phyloP scores from a whole-genome alignment of 2,329 filamentous ascomycete species.

The Graphilbum ipis-grandicollis region DNA sequence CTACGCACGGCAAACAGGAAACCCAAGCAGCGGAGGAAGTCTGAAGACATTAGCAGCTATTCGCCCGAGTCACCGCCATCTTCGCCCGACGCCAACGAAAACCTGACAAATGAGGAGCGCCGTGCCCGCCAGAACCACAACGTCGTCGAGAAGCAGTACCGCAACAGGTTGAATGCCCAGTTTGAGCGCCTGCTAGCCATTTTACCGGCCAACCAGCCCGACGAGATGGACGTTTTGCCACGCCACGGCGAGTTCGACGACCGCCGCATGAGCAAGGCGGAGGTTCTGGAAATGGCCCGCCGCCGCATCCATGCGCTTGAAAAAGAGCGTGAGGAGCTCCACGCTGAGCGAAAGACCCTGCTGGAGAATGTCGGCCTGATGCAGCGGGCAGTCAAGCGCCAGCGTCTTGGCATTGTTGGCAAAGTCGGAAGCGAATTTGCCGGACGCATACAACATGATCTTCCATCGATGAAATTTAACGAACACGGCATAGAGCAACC shows the following conservation, averaged over 20 bases:
- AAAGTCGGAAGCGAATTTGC: too few species aligned
- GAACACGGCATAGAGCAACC: too few species aligned
- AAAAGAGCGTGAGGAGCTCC: constrained; percentile 17
- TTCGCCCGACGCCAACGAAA: constrained; percentile 4
- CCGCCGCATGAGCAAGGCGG: constrained; percentile 23
- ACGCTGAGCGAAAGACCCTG: constrained; percentile 5
- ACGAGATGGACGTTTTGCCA: constrained; percentile 1
- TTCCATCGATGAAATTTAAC: too few species aligned
- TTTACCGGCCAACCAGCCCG: constrained; percentile 14
- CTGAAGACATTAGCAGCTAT: neutral
- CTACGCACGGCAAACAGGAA: constrained; percentile 8
- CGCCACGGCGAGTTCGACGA: constrained; percentile 11
- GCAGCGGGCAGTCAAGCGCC: constrained; percentile 5
- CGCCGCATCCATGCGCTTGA: constrained; percentile 23
- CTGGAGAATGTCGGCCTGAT: constrained; percentile 5
- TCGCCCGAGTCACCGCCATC: constrained; percentile 2
- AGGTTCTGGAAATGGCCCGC: constrained; percentile 26
- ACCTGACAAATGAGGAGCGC: constrained; percentile 6
- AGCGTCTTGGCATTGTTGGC: neutral
- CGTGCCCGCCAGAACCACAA: constrained; percentile 19
- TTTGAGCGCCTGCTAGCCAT: constrained; percentile 25
- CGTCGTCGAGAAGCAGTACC: constrained; percentile 30
- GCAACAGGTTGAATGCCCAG: constrained; percentile 26
- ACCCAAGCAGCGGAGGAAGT: constrained; percentile 2
- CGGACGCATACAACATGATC: too few species aligned